phyloP scores from a whole-genome alignment of 208 protist species.

The Willaertia magna region DNA sequence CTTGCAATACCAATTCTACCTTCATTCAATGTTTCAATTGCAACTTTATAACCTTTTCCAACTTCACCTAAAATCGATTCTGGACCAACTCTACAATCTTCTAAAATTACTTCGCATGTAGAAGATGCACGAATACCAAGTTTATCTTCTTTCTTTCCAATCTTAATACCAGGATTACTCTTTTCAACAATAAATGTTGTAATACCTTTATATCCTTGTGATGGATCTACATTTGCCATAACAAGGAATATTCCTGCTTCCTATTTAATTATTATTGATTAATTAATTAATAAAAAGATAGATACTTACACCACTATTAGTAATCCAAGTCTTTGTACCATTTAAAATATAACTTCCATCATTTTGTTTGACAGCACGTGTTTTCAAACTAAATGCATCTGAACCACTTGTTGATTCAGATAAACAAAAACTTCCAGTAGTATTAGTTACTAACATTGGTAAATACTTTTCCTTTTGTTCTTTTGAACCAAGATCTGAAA shows the following conservation, averaged over 20 bases:
- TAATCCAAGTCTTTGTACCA: conserved; percentile 82
- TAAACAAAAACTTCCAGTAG: conserved; percentile 72
- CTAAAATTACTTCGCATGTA: conserved; percentile 77
- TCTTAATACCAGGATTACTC: conserved; percentile 57
- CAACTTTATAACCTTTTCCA: conserved; percentile 83
- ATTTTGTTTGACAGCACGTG: conserved; percentile 53
- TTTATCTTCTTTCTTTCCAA: conserved; percentile 85
- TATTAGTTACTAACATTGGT: conserved; percentile 57
- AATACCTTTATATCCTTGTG: conserved; percentile 75
- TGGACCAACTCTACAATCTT: conserved; percentile 61
- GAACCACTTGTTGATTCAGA: conserved; percentile 59
- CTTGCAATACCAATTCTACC: conserved; percentile 78
- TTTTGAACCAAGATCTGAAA: conserved; percentile 53
- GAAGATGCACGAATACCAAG: conserved; percentile 67
- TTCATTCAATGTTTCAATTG: conserved; percentile 80
- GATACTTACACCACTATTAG: too few relatives aligned
- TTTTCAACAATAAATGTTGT: conserved; percentile 84
- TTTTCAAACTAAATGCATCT: conserved; percentile 77
- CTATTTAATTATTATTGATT: too few relatives aligned
- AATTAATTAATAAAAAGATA: too few relatives aligned
- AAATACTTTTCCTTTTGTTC: conserved; percentile 65
- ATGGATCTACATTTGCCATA: conserved; percentile 71
- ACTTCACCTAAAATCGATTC: conserved; percentile 58
- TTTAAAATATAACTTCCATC: conserved; percentile 68
- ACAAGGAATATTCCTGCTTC: conserved; percentile 77